A percentile compares a stretch with the other conserved stretches of the same genome.
Evolutionary conservation across 345 rosid genomes (phyloP).

Genomic region (Kandelia obovata): DNA sequence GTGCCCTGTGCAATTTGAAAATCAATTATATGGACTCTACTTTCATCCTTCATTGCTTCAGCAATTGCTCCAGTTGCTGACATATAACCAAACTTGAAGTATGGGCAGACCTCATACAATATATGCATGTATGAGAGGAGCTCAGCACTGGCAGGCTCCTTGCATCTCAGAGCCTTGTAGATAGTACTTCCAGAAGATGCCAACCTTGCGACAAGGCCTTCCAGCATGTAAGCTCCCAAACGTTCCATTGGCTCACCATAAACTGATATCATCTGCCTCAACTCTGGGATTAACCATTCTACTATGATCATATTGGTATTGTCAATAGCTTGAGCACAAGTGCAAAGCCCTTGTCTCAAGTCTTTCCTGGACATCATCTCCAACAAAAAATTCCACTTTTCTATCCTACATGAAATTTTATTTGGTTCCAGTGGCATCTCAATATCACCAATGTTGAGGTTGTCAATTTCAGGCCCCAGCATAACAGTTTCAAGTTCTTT

Average conservation of each 20-base stretch:
- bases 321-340: conserved; percentile 78
- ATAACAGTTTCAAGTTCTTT: conserved; percentile 70
- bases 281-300: conserved; percentile 62
- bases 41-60: conserved; percentile 81
- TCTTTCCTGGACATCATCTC: conserved; percentile 66
- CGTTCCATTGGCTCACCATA: conserved; percentile 89
- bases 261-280: conserved; percentile 78
- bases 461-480: conserved; percentile 59
- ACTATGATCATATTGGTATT: conserved; percentile 41
- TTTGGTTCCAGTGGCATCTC: conserved; percentile 19
- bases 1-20: conserved; percentile 77
- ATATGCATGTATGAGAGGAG: conserved; percentile 85
- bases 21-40: conserved; percentile 72
- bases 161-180: conserved; percentile 76
- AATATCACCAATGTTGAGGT: conserved; percentile 18
- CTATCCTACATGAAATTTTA: conserved; percentile 19
- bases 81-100: conserved; percentile 90
- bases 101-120: conserved; percentile 85
- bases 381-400: conserved; percentile 37
- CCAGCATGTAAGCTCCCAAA: conserved; percentile 83
- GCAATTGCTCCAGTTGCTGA: conserved; percentile 97
- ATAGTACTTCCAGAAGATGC: conserved; percentile 81
- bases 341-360: conserved; percentile 63
- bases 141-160: conserved; percentile 71
- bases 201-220: conserved; percentile 79